These are phyloP conservation scores for Fusarium sambucinum DNA, from an alignment of 2,329 filamentous ascomycete species.

Conservation along the genomic window DNA sequence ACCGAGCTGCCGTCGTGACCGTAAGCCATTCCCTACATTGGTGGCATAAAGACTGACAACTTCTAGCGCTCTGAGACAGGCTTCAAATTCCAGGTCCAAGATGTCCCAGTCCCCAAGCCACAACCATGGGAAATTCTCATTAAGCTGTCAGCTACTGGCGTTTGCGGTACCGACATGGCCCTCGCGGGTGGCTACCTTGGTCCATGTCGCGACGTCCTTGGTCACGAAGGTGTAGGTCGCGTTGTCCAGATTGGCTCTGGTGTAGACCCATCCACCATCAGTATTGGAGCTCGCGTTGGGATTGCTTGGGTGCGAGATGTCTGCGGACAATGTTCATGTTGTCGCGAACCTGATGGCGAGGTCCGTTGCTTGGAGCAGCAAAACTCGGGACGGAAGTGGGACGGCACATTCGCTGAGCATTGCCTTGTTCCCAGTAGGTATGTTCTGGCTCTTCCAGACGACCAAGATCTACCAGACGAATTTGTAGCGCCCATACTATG, in stretches of 20 bases:
- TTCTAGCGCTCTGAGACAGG: constrained; percentile 5
- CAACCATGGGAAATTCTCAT: constrained; percentile 36
- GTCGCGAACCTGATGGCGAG: constrained; percentile 52
- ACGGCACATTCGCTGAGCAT: constrained; percentile 58
- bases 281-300: constrained; percentile 17
- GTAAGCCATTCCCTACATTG: not conserved
- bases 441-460: constrained; percentile 46
- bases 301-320: constrained; percentile 46
- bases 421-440: constrained; percentile 54
- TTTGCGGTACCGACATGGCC: constrained; percentile 39
- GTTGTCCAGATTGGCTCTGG: constrained; percentile 23
- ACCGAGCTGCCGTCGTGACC: not conserved
- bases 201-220: constrained; percentile 31
- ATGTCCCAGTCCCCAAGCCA: constrained; percentile 3
- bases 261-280: constrained; percentile 5
- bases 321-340: constrained; percentile 52
- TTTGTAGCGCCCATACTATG: constrained; percentile 57
- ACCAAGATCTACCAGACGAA: constrained; percentile 49
- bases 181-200: constrained; percentile 36
- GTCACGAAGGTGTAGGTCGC: constrained; percentile 39
- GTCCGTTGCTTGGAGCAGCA: constrained; percentile 52
- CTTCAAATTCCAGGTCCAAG: constrained; percentile 13
- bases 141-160: constrained; percentile 26
- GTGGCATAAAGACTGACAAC: not conserved
- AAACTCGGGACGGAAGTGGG: constrained; percentile 51